phyloP scores from a whole-genome alignment of 768 basidiomycete genomes.

The Rhodotorula paludigena region DNA sequence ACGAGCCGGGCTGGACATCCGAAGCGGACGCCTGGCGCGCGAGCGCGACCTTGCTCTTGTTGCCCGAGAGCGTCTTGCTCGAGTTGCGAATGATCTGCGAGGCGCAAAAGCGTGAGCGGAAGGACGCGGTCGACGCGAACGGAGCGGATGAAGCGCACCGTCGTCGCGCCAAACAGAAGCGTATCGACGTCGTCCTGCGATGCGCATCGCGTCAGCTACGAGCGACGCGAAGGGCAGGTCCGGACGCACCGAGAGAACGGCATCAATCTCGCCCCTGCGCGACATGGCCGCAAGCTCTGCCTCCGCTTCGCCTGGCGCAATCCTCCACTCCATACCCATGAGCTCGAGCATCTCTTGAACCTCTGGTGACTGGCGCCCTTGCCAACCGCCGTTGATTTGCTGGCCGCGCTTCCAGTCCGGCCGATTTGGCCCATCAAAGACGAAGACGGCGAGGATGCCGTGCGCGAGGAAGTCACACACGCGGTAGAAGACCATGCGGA shows the following conservation, averaged over 20 bases:
- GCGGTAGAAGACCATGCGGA: slow-evolving; percentile 33
- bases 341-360: slow-evolving; percentile 21
- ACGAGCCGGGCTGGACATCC: background rate
- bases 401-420: slow-evolving; percentile 25
- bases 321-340: slow-evolving; percentile 29
- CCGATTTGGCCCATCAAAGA: slow-evolving; percentile 36
- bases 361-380: background rate
- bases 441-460: slow-evolving; percentile 35
- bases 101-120: background rate
- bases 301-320: slow-evolving; percentile 38
- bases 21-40: background rate
- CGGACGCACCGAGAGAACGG: slow-evolving; percentile 27
- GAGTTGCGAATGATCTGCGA: slow-evolving; percentile 11
- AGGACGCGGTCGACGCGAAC: slow-evolving; percentile 4
- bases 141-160: slow-evolving; percentile 4
- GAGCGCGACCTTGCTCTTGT: background rate
- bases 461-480: slow-evolving; percentile 8
- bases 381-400: background rate
- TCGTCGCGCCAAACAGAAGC: slow-evolving; percentile 34
- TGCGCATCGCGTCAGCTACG: background rate
- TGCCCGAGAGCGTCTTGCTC: slow-evolving; percentile 11
- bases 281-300: slow-evolving; percentile 35
- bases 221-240: background rate
- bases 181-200: slow-evolving; percentile 37
- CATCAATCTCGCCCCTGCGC: slow-evolving; percentile 29